Conservation (phyloP, 441 rosid genomes). For the Populus hybrid region DNA sequence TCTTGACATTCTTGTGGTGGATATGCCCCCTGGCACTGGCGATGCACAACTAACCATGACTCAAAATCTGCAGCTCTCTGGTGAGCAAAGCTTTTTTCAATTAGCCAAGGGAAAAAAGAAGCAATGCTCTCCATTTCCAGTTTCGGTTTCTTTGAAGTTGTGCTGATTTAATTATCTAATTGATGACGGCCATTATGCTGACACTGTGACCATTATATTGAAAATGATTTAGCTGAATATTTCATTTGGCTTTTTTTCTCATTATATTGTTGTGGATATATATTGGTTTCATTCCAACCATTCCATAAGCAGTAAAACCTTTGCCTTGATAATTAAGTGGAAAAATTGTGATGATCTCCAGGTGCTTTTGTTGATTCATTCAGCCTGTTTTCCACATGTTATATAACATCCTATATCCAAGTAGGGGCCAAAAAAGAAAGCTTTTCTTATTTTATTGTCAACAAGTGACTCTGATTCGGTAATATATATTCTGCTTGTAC, state of each 20-base stretch:
- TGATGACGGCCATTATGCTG: not conserved
- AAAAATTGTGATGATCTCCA: no score
- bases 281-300: no score
- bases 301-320: no score
- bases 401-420: no score
- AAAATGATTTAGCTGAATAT: no score
- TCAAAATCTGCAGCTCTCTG: constrained; percentile 68
- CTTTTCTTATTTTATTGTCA: not conserved
- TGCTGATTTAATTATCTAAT: not conserved
- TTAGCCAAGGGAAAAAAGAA: not conserved
- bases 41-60: constrained; percentile 69
- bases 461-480: not conserved
- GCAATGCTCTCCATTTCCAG: not conserved
- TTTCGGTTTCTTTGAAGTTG: not conserved
- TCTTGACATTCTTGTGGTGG: constrained; percentile 72
- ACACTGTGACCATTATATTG: not conserved
- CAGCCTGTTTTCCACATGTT: no score
- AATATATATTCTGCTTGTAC: not conserved
- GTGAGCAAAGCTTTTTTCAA: constrained; percentile 20
- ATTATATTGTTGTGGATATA: no score
- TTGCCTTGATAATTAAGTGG: no score
- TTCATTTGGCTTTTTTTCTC: no score
- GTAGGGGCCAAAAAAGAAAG: no score
- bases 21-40: constrained; percentile 85
- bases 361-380: no score